A percentile compares a stretch with the other conserved stretches of the same genome.
Evolutionary conservation across 2,329 filamentous ascomycete genomes (phyloP).

Genomic region (Elsinoe arachidis): DNA sequence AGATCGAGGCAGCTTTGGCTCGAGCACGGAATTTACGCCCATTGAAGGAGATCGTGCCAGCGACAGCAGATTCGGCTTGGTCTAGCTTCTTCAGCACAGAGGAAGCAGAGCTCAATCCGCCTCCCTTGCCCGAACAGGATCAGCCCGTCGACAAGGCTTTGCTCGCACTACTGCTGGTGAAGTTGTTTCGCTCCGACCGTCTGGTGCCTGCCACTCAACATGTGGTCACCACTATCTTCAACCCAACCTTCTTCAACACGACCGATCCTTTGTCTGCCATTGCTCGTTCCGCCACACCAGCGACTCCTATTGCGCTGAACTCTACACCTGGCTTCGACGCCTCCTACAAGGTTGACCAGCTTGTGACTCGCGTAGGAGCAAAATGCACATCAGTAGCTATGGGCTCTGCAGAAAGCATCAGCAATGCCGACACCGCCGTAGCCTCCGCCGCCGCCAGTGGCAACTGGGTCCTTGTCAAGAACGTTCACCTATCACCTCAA

Average conservation of each 20-base stretch:
- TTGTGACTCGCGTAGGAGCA: conserved; percentile 75
- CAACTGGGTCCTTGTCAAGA: conserved; percentile 97
- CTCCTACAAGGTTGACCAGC: conserved; percentile 94
- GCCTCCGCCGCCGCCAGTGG: conserved; percentile 84
- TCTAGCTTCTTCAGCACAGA: conserved; percentile 77
- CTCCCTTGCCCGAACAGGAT: conserved; percentile 46
- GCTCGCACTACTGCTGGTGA: conserved; percentile 78
- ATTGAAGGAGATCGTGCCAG: conserved; percentile 64
- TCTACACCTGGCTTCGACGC: conserved; percentile 96
- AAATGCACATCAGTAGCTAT: conserved; percentile 96
- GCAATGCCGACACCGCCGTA: conserved; percentile 91
- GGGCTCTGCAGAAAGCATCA: conserved; percentile 91
- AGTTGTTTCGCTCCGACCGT: conserved; percentile 88
- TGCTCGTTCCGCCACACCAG: conserved; percentile 73
- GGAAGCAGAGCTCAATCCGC: conserved; percentile 74
- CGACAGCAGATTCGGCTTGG: conserved; percentile 59
- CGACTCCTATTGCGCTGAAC: conserved; percentile 79
- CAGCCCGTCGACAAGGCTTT: conserved; percentile 50
- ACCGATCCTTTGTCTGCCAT: conserved; percentile 80
- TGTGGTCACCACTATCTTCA: conserved; percentile 84
- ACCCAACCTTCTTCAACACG: conserved; percentile 69
- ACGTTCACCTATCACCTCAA: conserved; percentile 89
- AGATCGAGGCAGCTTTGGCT: conserved; percentile 59
- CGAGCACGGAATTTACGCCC: conserved; percentile 60
- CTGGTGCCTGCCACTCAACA: conserved; percentile 87